phyloP scores from a whole-genome alignment of 495 filamentous ascomycete genomes.

The Cercophora sp. region DNA sequence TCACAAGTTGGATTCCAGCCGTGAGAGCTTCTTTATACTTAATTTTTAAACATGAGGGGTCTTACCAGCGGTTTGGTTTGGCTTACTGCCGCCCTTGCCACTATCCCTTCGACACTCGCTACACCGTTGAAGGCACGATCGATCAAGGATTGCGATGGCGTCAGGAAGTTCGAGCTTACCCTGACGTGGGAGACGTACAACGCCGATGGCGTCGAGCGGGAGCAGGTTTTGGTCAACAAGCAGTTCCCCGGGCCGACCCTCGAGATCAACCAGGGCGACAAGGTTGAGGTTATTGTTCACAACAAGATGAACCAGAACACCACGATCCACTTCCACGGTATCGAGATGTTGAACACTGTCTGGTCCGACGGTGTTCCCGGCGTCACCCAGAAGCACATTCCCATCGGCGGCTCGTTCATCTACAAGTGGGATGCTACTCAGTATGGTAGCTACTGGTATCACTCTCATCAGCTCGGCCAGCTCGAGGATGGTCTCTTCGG shows the following conservation, averaged over 20 bases:
- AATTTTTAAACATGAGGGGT: background rate
- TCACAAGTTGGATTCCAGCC: conserved; percentile 1
- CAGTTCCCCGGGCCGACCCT: conserved; percentile 48
- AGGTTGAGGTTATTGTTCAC: conserved; percentile 45
- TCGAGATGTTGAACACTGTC: conserved; percentile 43
- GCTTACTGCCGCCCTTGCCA: background rate
- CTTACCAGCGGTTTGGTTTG: background rate
- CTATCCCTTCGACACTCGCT: conserved; percentile 1
- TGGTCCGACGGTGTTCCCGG: conserved; percentile 39
- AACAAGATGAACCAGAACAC: conserved; percentile 46
- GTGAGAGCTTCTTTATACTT: background rate
- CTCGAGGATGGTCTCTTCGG: conserved; percentile 54
- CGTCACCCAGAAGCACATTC: conserved; percentile 41
- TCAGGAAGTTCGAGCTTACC: conserved; percentile 18
- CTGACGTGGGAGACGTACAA: conserved; percentile 38
- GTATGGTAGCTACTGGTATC: conserved; percentile 54
- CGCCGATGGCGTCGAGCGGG: conserved; percentile 38
- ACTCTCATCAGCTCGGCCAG: conserved; percentile 46
- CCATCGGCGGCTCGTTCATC: conserved; percentile 37
- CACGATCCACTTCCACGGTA: conserved; percentile 53
- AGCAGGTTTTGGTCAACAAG: conserved; percentile 49
- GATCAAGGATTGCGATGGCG: background rate
- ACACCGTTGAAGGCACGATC: background rate
- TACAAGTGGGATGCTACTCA: conserved; percentile 48
- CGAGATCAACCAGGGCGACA: conserved; percentile 44